Base-by-base conservation (phyloP, 1,139 yeast genomes). In the Protomyces pachydermus region DNA sequence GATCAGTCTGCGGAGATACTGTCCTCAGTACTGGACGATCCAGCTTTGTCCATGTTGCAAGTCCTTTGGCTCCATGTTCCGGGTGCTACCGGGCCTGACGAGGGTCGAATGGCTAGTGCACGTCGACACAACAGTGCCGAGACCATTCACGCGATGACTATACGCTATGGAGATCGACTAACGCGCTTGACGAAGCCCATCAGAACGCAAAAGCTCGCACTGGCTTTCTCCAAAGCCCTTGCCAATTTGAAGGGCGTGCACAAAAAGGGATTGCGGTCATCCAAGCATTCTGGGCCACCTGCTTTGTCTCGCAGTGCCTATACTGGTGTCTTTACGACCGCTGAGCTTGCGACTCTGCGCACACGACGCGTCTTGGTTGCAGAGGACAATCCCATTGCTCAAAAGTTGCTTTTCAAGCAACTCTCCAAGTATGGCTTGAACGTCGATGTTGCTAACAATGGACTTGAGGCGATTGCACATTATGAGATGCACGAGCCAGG, bases 351-450 rank as follows among this genome's bases (percentile, higher is more conserved):
- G 2, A 42, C 25, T 20, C 23, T 42, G 4, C 48, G 48, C 48
- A 42, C 48, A 20, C 48, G 48, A 10, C 48, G 23, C 8, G 53
- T 54, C 14, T 45, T 45, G 23, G 53, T 64, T 46, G 55, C 62
- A 23, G 66, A 65, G 35, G 67, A 65, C 54, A 65, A 65, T 54
- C 55, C 52, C 12, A 54, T 65, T n/a, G 66, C 61, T 9, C 67
- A 62, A 25, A 52, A 56, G 56, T 46, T 62, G 5, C 23, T 65
- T 16, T 45, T 42, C 35, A 62, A 56, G 45, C 67, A 65, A 35
- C 38, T 65, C 5, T 35, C 54, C n/a, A 54, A 28, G 23, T 38
- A 60, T 12, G 67, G 67, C 23, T 38, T 57, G 46, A n/a, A 38
- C 2, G 64, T 65, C 34, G 56, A 65, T 18, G 60, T 51, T n/a